Percentiles rank a stretch among this genome's conserved stretches.
phyloP scores from a whole-genome alignment of 1,139 yeast genomes.

The Nakaseomyces kungkrabaensis region DNA sequence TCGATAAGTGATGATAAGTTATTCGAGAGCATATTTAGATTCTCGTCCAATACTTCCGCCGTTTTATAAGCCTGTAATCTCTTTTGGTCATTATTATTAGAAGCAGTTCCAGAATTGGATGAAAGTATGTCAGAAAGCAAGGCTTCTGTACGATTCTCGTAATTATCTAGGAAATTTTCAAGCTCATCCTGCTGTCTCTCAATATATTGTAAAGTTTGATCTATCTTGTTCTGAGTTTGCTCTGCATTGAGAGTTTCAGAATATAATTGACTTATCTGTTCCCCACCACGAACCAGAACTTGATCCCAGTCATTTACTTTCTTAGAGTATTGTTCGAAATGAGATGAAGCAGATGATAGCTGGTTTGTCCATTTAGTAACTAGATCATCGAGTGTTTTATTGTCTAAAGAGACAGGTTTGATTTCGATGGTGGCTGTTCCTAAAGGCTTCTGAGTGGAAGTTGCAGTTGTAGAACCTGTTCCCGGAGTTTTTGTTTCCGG shows the following conservation, averaged over 20 bases:
- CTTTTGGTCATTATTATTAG: slow-evolving; percentile 52
- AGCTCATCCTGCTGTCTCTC: slow-evolving; percentile 90
- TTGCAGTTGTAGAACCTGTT: background rate
- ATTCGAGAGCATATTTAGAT: slow-evolving; percentile 64
- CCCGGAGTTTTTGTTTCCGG: slow-evolving; percentile 11
- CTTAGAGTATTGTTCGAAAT: slow-evolving; percentile 68
- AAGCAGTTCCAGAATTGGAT: slow-evolving; percentile 27
- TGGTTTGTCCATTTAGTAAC: slow-evolving; percentile 91
- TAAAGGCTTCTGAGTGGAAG: slow-evolving; percentile 14
- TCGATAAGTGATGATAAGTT: slow-evolving; percentile 67
- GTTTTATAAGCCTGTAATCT: slow-evolving; percentile 83
- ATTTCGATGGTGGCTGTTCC: slow-evolving; percentile 44
- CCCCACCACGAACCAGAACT: slow-evolving; percentile 74
- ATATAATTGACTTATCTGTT: slow-evolving; percentile 69
- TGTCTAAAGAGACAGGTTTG: slow-evolving; percentile 69
- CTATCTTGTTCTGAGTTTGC: slow-evolving; percentile 73
- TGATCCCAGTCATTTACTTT: slow-evolving; percentile 81
- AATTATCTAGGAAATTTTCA: slow-evolving; percentile 69
- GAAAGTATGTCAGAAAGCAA: slow-evolving; percentile 35
- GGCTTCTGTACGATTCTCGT: slow-evolving; percentile 75
- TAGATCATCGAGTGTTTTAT: slow-evolving; percentile 86
- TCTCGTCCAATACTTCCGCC: slow-evolving; percentile 79
- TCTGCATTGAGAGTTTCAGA: slow-evolving; percentile 76
- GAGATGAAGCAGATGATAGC: slow-evolving; percentile 57
- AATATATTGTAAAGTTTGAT: slow-evolving; percentile 75